phyloP scores from a whole-genome alignment of 495 filamentous ascomycete genomes.

The Wilcoxina mikolae region DNA sequence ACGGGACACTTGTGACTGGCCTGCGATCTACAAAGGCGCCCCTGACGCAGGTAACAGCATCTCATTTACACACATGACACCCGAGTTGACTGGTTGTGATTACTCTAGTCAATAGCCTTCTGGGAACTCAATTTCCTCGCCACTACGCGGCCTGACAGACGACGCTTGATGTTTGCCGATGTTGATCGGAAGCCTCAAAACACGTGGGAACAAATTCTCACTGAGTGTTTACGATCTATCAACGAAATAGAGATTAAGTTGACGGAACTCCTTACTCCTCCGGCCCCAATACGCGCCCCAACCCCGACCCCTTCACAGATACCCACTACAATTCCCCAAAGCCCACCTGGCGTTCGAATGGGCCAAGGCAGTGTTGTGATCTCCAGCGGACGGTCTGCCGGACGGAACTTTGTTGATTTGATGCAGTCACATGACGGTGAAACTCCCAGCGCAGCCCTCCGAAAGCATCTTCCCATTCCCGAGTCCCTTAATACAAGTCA shows the following conservation, averaged over 20 bases:
- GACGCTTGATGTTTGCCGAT: conserved; percentile 74
- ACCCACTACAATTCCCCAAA: neutral
- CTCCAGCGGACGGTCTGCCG: conserved; percentile 1
- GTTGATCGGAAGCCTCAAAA: conserved; percentile 67
- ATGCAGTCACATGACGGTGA: conserved; percentile 21
- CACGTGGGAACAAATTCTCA: conserved; percentile 66
- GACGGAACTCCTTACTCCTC: conserved; percentile 25
- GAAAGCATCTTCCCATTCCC: neutral
- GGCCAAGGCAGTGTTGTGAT: conserved; percentile 7
- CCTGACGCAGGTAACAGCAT: conserved; percentile 39
- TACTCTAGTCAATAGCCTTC: conserved; percentile 66
- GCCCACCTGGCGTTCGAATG: conserved; percentile 18
- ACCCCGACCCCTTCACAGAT: neutral
- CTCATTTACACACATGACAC: neutral
- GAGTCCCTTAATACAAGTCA: neutral
- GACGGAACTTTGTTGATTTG: conserved; percentile 15
- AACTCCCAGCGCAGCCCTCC: neutral
- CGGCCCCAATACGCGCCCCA: neutral
- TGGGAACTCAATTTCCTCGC: conserved; percentile 79
- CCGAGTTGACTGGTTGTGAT: neutral
- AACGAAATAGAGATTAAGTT: conserved; percentile 51
- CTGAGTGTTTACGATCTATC: conserved; percentile 50
- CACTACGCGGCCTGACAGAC: conserved; percentile 51
- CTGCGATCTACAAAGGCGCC: conserved; percentile 55
- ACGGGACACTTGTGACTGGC: conserved; percentile 73